Evolutionary conservation across 805 yeast species (phyloP).

Genomic region (Naumovozyma dairenensis): DNA sequence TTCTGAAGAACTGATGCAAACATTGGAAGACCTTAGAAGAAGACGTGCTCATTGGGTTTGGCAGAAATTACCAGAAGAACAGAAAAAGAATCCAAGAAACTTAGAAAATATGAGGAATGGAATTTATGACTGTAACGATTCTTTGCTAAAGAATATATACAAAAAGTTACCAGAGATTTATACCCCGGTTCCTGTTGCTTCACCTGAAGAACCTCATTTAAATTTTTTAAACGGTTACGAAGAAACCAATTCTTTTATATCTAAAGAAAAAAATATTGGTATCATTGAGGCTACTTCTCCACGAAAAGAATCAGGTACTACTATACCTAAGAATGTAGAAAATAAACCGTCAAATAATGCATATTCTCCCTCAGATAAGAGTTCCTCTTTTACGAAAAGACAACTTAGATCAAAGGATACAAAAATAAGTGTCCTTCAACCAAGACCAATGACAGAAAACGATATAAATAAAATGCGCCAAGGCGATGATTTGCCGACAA

Average conservation of each 20-base stretch:
- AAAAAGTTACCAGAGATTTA: conserved; percentile 7
- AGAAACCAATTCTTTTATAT: conserved; percentile 3
- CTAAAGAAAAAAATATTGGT: background rate
- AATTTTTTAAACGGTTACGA: conserved; percentile 7
- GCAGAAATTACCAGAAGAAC: conserved; percentile 14
- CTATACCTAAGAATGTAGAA: no score
- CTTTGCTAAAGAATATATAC: conserved; percentile 14
- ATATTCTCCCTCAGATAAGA: no score
- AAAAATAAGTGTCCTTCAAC: no score
- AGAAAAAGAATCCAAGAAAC: conserved; percentile 16
- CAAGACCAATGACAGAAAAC: no score
- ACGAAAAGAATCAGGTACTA: no score
- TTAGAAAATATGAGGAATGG: conserved; percentile 21
- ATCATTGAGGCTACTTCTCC: no score
- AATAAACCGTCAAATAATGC: no score
- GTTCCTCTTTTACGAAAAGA: no score
- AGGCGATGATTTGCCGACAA: no score
- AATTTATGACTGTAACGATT: conserved; percentile 17
- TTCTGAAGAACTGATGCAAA: conserved; percentile 11
- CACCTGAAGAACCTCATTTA: conserved; percentile 3
- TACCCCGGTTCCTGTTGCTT: conserved; percentile 4
- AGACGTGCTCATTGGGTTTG: conserved; percentile 20
- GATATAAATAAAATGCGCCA: no score
- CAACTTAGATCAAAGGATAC: no score
- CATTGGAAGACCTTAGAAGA: conserved; percentile 17